Conservation (phyloP, 306 rosid genomes). For the Citrullus colocynthis region DNA sequence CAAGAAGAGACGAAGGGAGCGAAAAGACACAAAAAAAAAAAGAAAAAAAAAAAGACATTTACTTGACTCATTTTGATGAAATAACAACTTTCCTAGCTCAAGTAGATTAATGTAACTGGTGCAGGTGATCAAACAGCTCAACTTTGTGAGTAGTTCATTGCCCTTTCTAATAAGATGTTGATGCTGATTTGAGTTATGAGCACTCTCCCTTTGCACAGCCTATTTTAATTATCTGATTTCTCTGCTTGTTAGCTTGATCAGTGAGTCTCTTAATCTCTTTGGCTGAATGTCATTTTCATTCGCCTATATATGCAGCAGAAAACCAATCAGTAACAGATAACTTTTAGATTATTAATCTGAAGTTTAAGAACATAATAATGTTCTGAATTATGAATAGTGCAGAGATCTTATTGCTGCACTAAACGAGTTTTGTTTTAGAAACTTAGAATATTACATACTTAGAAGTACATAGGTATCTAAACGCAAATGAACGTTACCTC, state of each 20-base stretch:
- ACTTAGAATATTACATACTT: not conserved
- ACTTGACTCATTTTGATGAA: not conserved
- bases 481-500: constrained; percentile 36
- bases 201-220: not conserved
- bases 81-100: not conserved
- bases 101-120: not conserved
- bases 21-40: not conserved
- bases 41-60: not conserved
- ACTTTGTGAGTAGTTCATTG: not conserved
- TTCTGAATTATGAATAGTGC: not conserved
- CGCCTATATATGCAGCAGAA: constrained; percentile 27
- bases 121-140: not conserved
- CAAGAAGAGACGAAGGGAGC: not conserved
- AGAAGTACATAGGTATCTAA: not conserved
- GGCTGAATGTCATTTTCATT: constrained; percentile 31
- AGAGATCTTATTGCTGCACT: not conserved
- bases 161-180: not conserved
- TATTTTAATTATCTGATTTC: not conserved
- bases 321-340: not conserved
- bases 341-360: not conserved
- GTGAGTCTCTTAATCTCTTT: constrained; percentile 26
- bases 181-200: not conserved
- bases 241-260: constrained; percentile 24
- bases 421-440: not conserved
- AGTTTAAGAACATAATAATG: not conserved